phyloP scores from a whole-genome alignment of 345 rosid species.

The Corymbia maculata region DNA sequence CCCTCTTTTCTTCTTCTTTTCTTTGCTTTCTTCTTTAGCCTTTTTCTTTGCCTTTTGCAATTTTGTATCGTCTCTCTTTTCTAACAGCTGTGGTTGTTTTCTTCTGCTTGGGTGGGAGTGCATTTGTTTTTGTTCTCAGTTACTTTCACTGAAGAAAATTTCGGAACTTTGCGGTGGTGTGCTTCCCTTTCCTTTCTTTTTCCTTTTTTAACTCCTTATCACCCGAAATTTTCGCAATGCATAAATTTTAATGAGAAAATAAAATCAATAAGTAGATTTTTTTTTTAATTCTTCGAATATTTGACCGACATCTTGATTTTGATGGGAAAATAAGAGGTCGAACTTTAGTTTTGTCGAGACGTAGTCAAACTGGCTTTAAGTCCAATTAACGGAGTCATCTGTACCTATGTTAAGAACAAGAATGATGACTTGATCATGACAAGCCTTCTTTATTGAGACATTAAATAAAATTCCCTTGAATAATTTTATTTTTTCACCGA shows the following conservation, averaged over 20 bases:
- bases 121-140: not conserved
- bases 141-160: not conserved
- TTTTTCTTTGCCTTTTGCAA: not conserved
- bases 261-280: not conserved
- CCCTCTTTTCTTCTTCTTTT: not conserved
- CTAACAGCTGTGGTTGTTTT: not conserved
- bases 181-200: not conserved
- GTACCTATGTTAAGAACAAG: not conserved
- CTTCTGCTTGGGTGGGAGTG: not conserved
- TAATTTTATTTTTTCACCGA: too few relatives aligned
- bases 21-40: not conserved
- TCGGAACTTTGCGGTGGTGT: not conserved
- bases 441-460: not conserved
- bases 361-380: not conserved
- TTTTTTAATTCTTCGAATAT: not conserved
- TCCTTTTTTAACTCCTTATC: not conserved
- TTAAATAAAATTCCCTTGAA: not conserved
- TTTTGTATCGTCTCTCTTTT: not conserved
- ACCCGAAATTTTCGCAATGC: not conserved
- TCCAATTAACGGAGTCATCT: too few relatives aligned
- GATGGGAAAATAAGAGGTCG: not conserved
- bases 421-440: not conserved
- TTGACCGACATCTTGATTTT: accelerated
- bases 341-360: not conserved
- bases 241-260: not conserved